phyloP scores from a whole-genome alignment of 2,329 filamentous ascomycete genomes.

The Akanthomyces lecanii region DNA sequence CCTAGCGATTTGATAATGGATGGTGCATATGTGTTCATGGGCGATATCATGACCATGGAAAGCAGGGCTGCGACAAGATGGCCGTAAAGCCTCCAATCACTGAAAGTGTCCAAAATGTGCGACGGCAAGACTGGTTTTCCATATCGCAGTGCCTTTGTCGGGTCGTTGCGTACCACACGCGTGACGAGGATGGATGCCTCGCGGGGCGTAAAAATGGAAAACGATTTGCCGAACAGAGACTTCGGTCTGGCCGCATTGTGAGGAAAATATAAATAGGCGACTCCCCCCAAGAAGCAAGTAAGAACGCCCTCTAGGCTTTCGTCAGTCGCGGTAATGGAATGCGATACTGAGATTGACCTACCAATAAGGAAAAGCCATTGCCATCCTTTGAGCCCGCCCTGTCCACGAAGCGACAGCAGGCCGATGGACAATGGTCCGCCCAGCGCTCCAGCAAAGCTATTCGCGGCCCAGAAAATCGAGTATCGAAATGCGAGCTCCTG shows the following conservation, averaged over 20 bases:
- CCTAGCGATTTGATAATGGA: constrained; percentile 29
- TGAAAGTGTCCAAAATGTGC: constrained; percentile 26
- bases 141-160: constrained; percentile 25
- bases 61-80: constrained; percentile 26
- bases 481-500: constrained; percentile 27
- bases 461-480: constrained; percentile 30
- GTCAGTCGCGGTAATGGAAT: not conserved
- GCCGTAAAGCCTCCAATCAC: constrained; percentile 28
- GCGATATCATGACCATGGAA: constrained; percentile 30
- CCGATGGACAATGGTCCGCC: constrained; percentile 27
- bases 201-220: constrained; percentile 24
- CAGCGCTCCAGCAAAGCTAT: constrained; percentile 26
- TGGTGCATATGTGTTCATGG: constrained; percentile 28
- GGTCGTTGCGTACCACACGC: constrained; percentile 28
- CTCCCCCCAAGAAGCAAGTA: constrained; percentile 23
- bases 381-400: constrained; percentile 26
- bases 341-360: not conserved
- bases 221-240: constrained; percentile 24
- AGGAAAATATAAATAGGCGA: constrained; percentile 28
- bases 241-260: constrained; percentile 26
- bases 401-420: constrained; percentile 25
- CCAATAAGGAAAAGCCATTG: constrained; percentile 31
- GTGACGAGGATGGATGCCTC: constrained; percentile 27
- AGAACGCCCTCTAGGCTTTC: constrained; percentile 24
- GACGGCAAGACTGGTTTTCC: constrained; percentile 22